Base-by-base conservation (phyloP, 2,329 filamentous ascomycete genomes). In the Curvularia sp. region DNA sequence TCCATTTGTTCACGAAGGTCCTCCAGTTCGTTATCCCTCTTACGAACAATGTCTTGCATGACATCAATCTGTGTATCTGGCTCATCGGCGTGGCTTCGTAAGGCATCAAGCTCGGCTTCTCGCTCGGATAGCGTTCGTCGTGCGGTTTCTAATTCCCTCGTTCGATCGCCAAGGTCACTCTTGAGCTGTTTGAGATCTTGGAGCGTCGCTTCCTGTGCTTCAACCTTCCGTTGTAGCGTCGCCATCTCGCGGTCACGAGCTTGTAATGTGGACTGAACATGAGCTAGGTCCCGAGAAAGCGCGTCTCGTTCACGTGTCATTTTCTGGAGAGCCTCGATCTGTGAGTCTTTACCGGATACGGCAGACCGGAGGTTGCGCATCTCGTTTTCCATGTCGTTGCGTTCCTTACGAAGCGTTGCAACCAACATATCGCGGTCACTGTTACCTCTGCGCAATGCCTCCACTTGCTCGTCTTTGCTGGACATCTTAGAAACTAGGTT, bases 1-100 rank as follows among this genome's bases (percentile, higher is more conserved):
- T 77, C 74, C 49, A 77, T 63, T 9, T 74, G 81, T 24, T 82
- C 78, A 31, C 84, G 80, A 22, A 85, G 80, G 55, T 85, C 82
- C 49, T 85, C 82, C 1, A 89, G 79, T 55, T 87, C 82, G 44
- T 75, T 65, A 28, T 81, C 77, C 3, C 80, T 77, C 57, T 81
- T 76, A 20, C 75, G 75, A 35, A 81, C 76, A 31, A 82, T 69
- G 41, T 73, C 71, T 31, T 78, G 76, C 58, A 82, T 78, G 46
- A 77, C 75, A 35, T 79, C 76, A 12, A 79, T 65, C 42, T 78
- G 75, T 1, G 77, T 75, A 47, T 72, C 75, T 8, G 75, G 76
- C 54, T 78, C 76, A 38, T 78, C 69, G 24, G 71, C 71, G 53
- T 73, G 72, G 35, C 63, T 64, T 13, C 75, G 65, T 30, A 78